Conservation (phyloP, 2,329 filamentous ascomycete species). For the Colletotrichum orbiculare region DNA sequence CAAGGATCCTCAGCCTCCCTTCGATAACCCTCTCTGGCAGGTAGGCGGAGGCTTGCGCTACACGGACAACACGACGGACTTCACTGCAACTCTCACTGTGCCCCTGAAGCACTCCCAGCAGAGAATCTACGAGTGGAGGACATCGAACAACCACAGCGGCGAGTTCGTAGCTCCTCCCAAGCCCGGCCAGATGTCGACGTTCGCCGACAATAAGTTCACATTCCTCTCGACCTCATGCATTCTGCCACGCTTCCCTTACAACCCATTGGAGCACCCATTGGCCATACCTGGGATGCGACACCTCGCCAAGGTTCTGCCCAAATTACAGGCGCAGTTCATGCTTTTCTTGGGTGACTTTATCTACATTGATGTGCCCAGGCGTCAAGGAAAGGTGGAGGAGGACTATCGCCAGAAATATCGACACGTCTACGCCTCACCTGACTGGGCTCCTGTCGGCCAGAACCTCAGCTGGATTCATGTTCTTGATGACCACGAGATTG, state of each 20-base stretch:
- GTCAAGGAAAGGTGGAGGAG: constrained; percentile 76
- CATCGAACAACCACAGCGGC: constrained; percentile 88
- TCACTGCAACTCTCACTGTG: constrained; percentile 77
- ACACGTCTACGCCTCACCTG: constrained; percentile 94
- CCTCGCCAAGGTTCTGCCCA: constrained; percentile 77
- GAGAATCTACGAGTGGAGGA: constrained; percentile 82
- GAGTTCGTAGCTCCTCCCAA: constrained; percentile 82
- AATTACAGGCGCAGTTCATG: constrained; percentile 81
- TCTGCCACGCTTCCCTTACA: constrained; percentile 91
- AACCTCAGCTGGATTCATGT: constrained; percentile 98
- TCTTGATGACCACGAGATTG: constrained; percentile 95
- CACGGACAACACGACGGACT: constrained; percentile 84
- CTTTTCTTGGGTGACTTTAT: constrained; percentile 90
- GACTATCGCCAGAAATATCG: constrained; percentile 93
- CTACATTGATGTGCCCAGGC: constrained; percentile 87
- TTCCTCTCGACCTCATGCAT: constrained; percentile 96
- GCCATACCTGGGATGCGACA: constrained; percentile 83
- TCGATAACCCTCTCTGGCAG: constrained; percentile 73
- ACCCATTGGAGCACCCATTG: constrained; percentile 82
- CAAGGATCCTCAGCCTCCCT: constrained; percentile 61
- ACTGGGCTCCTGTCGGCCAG: constrained; percentile 81
- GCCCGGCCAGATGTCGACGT: constrained; percentile 70
- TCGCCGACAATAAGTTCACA: constrained; percentile 78
- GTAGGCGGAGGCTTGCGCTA: constrained; percentile 71
- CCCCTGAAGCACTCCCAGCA: constrained; percentile 73